phyloP scores from a whole-genome alignment of 495 filamentous ascomycete genomes.

The Tuber magnatum region DNA sequence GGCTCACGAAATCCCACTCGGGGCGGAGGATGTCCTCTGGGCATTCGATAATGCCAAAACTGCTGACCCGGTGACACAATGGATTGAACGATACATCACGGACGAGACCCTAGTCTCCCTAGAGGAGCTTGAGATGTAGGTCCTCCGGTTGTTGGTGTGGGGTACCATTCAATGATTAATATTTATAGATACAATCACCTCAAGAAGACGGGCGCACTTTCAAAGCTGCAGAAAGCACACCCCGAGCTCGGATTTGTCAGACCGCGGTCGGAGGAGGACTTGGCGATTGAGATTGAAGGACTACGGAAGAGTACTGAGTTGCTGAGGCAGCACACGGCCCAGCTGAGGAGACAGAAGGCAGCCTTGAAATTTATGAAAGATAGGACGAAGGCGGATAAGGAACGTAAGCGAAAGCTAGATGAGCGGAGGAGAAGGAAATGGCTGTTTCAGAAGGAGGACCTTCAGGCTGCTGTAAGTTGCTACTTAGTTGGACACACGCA shows the following conservation, averaged over 20 bases:
- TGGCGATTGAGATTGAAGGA: slow-evolving; percentile 23
- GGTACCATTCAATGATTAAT: not conserved
- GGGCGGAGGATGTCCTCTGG: slow-evolving; percentile 32
- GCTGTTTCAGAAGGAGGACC: slow-evolving; percentile 30
- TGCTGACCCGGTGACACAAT: slow-evolving; percentile 16
- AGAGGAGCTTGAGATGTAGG: slow-evolving; percentile 34
- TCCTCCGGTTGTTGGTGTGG: not conserved
- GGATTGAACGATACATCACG: slow-evolving; percentile 30
- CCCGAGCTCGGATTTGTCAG: slow-evolving; percentile 28
- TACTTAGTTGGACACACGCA: not conserved
- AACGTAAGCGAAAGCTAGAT: slow-evolving; percentile 24
- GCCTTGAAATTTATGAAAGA: slow-evolving; percentile 23
- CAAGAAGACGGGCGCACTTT: slow-evolving; percentile 30
- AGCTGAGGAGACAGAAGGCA: slow-evolving; percentile 25
- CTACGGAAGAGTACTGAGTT: slow-evolving; percentile 25
- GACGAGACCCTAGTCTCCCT: slow-evolving; percentile 31
- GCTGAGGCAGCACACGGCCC: slow-evolving; percentile 28
- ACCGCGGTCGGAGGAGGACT: slow-evolving; percentile 27
- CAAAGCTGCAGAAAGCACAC: slow-evolving; percentile 33
- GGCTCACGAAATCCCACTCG: slow-evolving; percentile 21
- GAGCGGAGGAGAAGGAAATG: slow-evolving; percentile 29
- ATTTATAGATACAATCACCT: slow-evolving; percentile 35
- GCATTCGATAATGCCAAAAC: slow-evolving; percentile 35
- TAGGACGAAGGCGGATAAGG: slow-evolving; percentile 12
- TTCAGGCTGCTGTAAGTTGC: slow-evolving; percentile 20